Evolutionary conservation across 2,329 filamentous ascomycete genomes (phyloP).

Genomic region (Phaeophleospora eucalypticola): DNA sequence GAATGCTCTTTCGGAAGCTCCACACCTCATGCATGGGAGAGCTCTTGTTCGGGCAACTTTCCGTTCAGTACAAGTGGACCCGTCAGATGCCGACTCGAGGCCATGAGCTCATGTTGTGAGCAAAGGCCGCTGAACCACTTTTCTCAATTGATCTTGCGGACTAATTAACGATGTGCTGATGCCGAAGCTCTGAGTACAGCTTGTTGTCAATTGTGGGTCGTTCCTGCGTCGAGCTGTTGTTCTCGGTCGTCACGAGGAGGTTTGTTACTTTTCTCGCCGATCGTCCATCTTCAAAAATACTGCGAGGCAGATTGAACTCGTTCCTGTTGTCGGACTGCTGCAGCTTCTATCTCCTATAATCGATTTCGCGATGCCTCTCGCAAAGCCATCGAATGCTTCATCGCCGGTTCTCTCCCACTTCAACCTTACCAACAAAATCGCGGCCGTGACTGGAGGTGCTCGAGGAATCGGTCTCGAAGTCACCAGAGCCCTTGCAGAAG

Average conservation of each 20-base stretch:
- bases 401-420: slow-evolving; percentile 46
- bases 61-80: neutral
- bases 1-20: neutral
- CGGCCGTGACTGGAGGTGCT: slow-evolving; percentile 81
- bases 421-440: slow-evolving; percentile 75
- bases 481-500: slow-evolving; percentile 80
- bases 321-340: no score
- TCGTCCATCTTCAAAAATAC: no score
- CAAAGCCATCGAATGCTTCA: slow-evolving; percentile 15
- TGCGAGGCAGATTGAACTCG: no score
- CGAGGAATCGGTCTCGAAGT: slow-evolving; percentile 83
- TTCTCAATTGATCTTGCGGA: no score
- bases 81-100: neutral
- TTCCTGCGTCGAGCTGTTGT: neutral
- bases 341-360: no score
- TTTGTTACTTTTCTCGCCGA: no score
- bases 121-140: no score
- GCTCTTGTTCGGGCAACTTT: neutral
- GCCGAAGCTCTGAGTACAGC: no score
- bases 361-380: slow-evolving; percentile 20
- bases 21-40: neutral
- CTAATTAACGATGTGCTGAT: no score
- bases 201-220: no score
- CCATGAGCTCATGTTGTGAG: no score
- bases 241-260: neutral